Evolutionary conservation across 768 basidiomycete species (phyloP).

Genomic region (Rhodotorula kratochvilovae): DNA sequence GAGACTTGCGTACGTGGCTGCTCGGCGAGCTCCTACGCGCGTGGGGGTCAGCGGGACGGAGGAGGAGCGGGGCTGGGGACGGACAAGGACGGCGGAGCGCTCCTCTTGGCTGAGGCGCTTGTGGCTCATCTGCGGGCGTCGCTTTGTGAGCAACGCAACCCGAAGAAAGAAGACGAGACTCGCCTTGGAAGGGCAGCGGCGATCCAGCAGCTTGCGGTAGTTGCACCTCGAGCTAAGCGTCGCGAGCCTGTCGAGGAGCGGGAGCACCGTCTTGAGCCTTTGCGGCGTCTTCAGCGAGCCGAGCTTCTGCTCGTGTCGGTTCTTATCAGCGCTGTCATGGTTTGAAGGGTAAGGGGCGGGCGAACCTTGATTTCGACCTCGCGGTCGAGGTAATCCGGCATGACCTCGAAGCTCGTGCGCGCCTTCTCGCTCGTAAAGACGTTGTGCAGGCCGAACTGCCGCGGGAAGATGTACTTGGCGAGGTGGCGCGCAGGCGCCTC

Average conservation of each 20-base stretch:
- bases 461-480: constrained; percentile 78
- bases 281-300: constrained; percentile 67
- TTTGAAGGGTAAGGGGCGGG: neutral
- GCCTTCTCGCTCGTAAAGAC: constrained; percentile 61
- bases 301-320: constrained; percentile 33
- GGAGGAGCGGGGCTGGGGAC: constrained; percentile 5
- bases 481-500: constrained; percentile 55
- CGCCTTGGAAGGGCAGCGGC: constrained; percentile 75
- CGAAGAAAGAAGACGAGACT: neutral
- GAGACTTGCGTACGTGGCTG: constrained; percentile 61
- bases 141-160: neutral
- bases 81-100: constrained; percentile 62
- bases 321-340: neutral
- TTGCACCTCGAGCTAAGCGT: constrained; percentile 65
- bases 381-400: constrained; percentile 50
- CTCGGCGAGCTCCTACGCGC: constrained; percentile 66
- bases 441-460: constrained; percentile 65
- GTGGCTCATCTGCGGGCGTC: neutral
- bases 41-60: neutral
- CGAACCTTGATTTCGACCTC: constrained; percentile 67
- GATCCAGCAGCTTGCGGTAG: constrained; percentile 61
- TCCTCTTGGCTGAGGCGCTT: constrained; percentile 46
- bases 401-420: constrained; percentile 18
- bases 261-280: constrained; percentile 58
- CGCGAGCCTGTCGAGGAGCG: constrained; percentile 60